Percentiles rank a stretch among this genome's conserved stretches.
phyloP scores from a whole-genome alignment of 2,329 filamentous ascomycete species.

The Ophiocordyceps camponoti-leonardi region DNA sequence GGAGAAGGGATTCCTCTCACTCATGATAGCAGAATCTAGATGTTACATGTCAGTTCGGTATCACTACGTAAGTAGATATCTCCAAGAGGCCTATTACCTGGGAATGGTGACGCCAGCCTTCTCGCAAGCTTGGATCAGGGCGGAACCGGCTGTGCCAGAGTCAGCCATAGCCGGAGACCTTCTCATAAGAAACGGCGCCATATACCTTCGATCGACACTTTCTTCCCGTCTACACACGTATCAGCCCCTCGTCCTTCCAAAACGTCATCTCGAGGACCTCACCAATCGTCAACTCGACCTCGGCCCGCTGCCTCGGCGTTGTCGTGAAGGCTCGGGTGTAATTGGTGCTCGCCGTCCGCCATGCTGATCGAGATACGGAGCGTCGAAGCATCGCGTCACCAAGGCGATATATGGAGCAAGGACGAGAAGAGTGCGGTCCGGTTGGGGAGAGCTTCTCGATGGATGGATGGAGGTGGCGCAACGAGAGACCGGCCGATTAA shows the following conservation, averaged over 20 bases:
- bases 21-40: constrained; percentile 96
- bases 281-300: constrained; percentile 96
- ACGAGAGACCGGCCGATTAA: constrained; percentile 18
- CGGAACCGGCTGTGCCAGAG: constrained; percentile 60
- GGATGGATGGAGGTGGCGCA: constrained; percentile 14
- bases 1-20: constrained; percentile 31
- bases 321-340: constrained; percentile 68
- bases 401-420: constrained; percentile 21
- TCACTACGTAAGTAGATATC: not conserved
- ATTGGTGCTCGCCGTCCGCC: constrained; percentile 41
- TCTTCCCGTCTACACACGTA: constrained; percentile 65
- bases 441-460: not conserved
- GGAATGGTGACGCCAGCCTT: constrained; percentile 86
- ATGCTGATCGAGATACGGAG: constrained; percentile 49
- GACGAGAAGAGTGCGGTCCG: constrained; percentile 14
- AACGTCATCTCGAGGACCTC: constrained; percentile 9
- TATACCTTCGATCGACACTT: constrained; percentile 91
- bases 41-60: constrained; percentile 9
- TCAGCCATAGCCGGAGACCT: constrained; percentile 13
- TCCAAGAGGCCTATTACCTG: constrained; percentile 34
- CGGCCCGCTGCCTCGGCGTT: constrained; percentile 60
- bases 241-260: constrained; percentile 12
- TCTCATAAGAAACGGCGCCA: not conserved
- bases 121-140: constrained; percentile 97
- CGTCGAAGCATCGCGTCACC: constrained; percentile 53